These are phyloP conservation scores for Nicotiana paniculata DNA, from an alignment of 257 asterid species.

Conservation along the genomic window DNA sequence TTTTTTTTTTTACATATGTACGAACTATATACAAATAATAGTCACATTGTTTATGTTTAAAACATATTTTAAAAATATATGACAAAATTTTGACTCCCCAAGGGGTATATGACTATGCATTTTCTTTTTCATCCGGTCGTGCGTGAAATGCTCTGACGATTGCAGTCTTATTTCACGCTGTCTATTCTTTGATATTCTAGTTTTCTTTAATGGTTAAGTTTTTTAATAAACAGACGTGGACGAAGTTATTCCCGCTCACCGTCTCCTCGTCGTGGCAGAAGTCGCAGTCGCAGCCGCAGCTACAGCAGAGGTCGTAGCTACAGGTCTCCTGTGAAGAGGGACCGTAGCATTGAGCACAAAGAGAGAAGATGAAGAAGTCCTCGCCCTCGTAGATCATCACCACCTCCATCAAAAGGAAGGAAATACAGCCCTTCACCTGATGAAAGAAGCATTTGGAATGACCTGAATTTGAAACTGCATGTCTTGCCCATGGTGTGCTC, in stretches of 20 bases:
- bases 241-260: constrained; percentile 52
- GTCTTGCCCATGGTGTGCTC: no score
- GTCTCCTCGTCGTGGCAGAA: constrained; percentile 47
- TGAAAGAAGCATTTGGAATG: constrained; percentile 19
- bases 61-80: not conserved
- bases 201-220: not conserved
- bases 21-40: not conserved
- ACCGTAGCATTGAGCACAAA: constrained; percentile 32
- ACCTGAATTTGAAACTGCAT: no score
- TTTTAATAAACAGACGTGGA: constrained; percentile 23
- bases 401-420: constrained; percentile 29
- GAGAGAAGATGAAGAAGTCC: constrained; percentile 52
- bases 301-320: constrained; percentile 45
- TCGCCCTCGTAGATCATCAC: constrained; percentile 26
- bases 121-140: not conserved
- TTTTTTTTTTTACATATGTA: not conserved
- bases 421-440: constrained; percentile 33
- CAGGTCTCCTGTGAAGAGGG: constrained; percentile 54
- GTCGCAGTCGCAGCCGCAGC: constrained; percentile 29
- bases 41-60: not conserved
- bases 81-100: not conserved
- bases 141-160: not conserved
- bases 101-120: not conserved
- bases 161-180: not conserved
- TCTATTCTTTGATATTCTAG: not conserved